Evolutionary conservation across 495 filamentous ascomycete species (phyloP), one percentile per base, ranked within the genome.

Genomic region (Margaritispora aquatica): DNA sequence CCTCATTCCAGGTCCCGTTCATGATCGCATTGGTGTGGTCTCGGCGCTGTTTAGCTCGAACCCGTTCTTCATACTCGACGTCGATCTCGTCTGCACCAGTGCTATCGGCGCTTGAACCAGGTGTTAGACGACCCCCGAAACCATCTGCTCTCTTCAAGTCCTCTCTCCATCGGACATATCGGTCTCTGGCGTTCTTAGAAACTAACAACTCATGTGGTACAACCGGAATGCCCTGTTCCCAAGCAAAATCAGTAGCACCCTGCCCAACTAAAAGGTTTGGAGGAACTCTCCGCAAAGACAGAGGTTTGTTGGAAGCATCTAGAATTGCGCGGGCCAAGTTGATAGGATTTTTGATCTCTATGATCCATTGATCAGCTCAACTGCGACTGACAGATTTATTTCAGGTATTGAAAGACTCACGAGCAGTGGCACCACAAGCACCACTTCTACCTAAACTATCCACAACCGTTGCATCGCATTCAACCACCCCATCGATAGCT

Each of bases 331-430:
- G 89, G 53, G 94, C 94, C 9, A 96, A 73, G 23, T 85, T 85
- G 26, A 97, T 93, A 2, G 94, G 94, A 69, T 98, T 97, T 68
- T 87, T 90, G 65, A 98, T 82, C 64, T 89, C 94, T 97, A 51
- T 51, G 38, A 24, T 23, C 64, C 21, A 55, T 26, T 23, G 24
- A 44, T 26, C 44, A 24, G 22, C 59, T 19, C 9, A 23, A 24
- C n/a, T n/a, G n/a, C n/a, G n/a, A n/a, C n/a, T n/a, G n/a, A 20
- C 22, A 49, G 29, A 59, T 34, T 5, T 34, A 5, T 5, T 34
- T 34, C 13, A 34, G 13, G 29, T 13, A 13, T 5, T 13, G 13
- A 34, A 38, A 31, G 2, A 79, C 90, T 74, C 79, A 97, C 94
- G 85, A 51, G 86, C 79, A 49, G 92, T 88, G 34, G 94, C 95